phyloP scores from a whole-genome alignment of 306 rosid species.

The Malus orientalis region DNA sequence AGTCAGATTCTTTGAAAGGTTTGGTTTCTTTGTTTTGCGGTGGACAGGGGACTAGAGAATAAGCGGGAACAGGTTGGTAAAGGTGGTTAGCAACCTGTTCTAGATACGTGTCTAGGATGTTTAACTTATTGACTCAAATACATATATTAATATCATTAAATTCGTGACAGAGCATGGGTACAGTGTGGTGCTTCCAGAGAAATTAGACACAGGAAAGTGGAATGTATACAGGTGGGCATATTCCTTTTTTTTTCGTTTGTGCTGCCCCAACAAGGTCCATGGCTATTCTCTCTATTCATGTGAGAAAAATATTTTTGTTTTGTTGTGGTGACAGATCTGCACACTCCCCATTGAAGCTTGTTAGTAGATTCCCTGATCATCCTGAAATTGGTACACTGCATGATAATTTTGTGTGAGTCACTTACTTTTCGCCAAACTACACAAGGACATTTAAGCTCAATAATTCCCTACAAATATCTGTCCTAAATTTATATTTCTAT shows the following conservation, averaged over 20 bases:
- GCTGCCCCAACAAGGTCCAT: background rate
- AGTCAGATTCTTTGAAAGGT: background rate
- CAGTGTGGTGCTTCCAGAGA: conserved; percentile 95
- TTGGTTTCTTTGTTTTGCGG: background rate
- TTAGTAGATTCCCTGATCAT: conserved; percentile 65
- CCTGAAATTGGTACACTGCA: conserved; percentile 87
- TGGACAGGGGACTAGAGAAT: background rate
- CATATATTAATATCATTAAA: conserved; percentile 20
- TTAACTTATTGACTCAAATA: background rate
- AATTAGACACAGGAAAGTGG: conserved; percentile 92
- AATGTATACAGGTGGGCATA: conserved; percentile 70
- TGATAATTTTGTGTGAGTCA: conserved; percentile 87
- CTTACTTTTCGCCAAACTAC: conserved; percentile 5
- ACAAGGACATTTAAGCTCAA: background rate
- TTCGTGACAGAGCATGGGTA: conserved; percentile 74
- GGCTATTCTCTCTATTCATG: background rate
- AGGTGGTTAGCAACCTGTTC: background rate
- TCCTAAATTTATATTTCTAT: background rate
- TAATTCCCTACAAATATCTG: background rate
- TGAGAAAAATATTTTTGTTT: background rate
- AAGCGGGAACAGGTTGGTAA: background rate
- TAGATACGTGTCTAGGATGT: background rate
- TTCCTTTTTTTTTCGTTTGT: conserved; percentile 15
- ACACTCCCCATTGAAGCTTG: conserved; percentile 70
- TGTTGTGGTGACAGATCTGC: conserved; percentile 47